Percentiles rank a stretch among this genome's conserved stretches.
phyloP scores from a whole-genome alignment of 305 asterid species.

The Fraxinus floribunda region DNA sequence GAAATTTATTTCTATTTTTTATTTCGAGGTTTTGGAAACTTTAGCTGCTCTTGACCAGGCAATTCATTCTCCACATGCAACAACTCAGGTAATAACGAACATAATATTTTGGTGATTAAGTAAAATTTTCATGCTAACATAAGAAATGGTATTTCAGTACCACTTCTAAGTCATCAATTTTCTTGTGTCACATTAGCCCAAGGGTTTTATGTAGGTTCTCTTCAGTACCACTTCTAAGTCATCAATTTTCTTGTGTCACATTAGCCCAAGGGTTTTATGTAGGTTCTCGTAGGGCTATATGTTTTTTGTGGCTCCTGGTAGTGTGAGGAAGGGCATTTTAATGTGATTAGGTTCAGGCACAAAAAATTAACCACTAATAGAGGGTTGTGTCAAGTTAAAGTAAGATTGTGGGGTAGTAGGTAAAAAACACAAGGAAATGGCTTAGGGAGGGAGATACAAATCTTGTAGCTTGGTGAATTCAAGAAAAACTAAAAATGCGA shows the following conservation, averaged over 20 bases:
- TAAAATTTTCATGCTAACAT: conserved; percentile 8
- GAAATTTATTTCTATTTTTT: conserved; percentile 24
- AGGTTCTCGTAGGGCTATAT: background rate
- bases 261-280: background rate
- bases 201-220: background rate
- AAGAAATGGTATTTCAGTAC: background rate
- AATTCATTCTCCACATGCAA: conserved; percentile 95
- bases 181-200: background rate
- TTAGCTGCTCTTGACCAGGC: conserved; percentile 93
- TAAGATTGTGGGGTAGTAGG: background rate
- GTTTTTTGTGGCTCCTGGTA: background rate
- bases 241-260: background rate
- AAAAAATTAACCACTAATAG: background rate
- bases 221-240: background rate
- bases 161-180: background rate
- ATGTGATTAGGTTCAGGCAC: background rate
- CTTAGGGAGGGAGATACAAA: background rate
- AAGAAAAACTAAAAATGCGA: background rate
- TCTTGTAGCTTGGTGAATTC: background rate
- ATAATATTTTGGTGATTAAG: conserved; percentile 15
- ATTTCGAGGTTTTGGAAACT: conserved; percentile 85
- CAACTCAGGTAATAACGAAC: conserved; percentile 68
- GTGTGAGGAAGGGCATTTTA: background rate
- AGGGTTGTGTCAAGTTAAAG: background rate
- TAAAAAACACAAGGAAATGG: background rate